Evolutionary conservation across 768 basidiomycete genomes (phyloP).

Genomic region (Hirschioporus abietinus): DNA sequence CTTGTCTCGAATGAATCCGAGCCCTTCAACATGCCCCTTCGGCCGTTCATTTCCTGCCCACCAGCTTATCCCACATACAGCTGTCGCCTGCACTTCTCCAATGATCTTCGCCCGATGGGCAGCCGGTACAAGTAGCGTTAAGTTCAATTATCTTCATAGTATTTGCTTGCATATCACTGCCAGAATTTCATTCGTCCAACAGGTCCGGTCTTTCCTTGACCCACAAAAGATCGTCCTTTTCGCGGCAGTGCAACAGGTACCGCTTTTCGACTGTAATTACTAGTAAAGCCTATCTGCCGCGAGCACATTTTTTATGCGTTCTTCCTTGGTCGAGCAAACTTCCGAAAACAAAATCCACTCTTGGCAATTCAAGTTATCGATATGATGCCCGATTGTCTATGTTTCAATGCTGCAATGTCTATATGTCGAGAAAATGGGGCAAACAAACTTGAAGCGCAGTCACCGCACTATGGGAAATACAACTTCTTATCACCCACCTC

Average conservation of each 20-base stretch:
- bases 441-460: too few species aligned
- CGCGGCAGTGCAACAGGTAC: neutral
- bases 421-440: too few species aligned
- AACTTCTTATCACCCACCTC: too few species aligned
- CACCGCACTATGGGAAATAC: too few species aligned
- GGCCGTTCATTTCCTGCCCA: neutral
- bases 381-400: too few species aligned
- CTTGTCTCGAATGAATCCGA: too few species aligned
- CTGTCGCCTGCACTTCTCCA: neutral
- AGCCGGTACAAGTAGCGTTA: neutral
- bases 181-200: neutral
- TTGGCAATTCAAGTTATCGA: too few species aligned
- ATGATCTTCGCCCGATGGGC: neutral
- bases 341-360: too few species aligned
- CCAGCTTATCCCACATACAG: neutral
- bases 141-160: too few species aligned
- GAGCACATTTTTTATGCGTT: neutral
- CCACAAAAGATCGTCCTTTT: neutral
- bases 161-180: too few species aligned
- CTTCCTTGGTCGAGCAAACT: neutral
- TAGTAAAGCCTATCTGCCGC: neutral
- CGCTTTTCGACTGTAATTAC: neutral
- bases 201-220: neutral
- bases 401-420: too few species aligned
- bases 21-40: neutral